Base-by-base conservation (phyloP, 2,329 filamentous ascomycete species). In the Sphaerulina vaccinii region DNA sequence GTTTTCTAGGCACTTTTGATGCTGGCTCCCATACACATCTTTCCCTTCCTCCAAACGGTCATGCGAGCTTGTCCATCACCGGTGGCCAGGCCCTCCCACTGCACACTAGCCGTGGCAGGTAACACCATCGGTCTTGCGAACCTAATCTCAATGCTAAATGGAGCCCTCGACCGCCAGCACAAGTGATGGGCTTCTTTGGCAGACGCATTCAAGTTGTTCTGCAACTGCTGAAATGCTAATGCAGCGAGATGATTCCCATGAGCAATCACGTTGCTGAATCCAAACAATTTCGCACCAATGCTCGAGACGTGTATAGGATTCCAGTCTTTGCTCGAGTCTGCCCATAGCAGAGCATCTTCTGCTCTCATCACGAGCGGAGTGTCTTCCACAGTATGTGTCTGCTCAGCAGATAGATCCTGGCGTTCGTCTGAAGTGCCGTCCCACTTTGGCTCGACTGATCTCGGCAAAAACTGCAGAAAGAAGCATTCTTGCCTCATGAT, bases 241-340 rank as follows among this genome's bases (percentile, higher is more conserved):
- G 58, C 56, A 3, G 33, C 45, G 1, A 61, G 51, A 33, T 61
- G 56, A 35, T 59, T 61, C 21, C 58, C 58, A 38, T 59, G 56
- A 3, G 58, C 56, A 32, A 60, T 58, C 11, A 53, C 49, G 15
- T 38, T 42, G 8, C 39, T 33, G 18, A 61, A 57, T 9, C 56
- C 58, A 27, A 61, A 59, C 1, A 61, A 15, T 10, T 39, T 53
- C 1, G 58, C 56, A 1, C 50, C 47, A 10, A 55, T 1, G 3
- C 10, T 37, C 1, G 54, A 59, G 22, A 59, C 43, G 21, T 61
- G 58, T 15, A 61, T 61, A 1, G 50, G 54, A 29, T 61, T 59
- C 24, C 59, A 59, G 52, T 61, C 58, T 40, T 59, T 59, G 27
- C 47, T 51, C 13, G 50, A 32, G 1, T 49, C 47, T 13, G 58